Conservation (phyloP, 306 rosid species). For the Vigna radiata region DNA sequence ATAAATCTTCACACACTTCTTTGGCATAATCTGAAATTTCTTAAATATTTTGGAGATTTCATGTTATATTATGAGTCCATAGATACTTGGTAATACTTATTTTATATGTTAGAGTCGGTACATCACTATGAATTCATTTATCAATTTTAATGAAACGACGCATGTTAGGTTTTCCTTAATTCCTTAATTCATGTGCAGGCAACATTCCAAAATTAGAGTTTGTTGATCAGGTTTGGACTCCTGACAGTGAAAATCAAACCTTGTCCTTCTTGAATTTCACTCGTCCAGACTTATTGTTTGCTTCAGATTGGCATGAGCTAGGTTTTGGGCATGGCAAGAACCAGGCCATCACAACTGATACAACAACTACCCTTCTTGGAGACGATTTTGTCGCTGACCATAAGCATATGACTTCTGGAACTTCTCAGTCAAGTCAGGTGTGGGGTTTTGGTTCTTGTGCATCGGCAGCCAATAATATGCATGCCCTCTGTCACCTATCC, state of each 20-base stretch:
- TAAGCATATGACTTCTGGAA: conserved; percentile 53
- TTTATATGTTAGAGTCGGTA: conserved; percentile 13
- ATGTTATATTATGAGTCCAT: not conserved
- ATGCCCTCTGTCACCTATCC: conserved; percentile 62
- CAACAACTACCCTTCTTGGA: conserved; percentile 51
- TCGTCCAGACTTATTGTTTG: conserved; percentile 72
- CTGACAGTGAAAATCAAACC: conserved; percentile 56
- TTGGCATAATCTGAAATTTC: conserved; percentile 19
- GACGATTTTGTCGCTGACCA: conserved; percentile 64
- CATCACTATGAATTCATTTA: not conserved
- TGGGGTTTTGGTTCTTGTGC: conserved; percentile 61
- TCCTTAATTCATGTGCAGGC: conserved; percentile 54
- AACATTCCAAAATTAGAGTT: conserved; percentile 63
- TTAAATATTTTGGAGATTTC: conserved; percentile 19
- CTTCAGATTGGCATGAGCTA: conserved; percentile 69
- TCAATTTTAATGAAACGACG: conserved; percentile 3
- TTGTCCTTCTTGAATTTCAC: conserved; percentile 35
- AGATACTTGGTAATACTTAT: not conserved
- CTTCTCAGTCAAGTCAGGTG: conserved; percentile 54
- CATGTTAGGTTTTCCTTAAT: conserved; percentile 9
- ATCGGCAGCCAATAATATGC: conserved; percentile 72
- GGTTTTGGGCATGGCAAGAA: conserved; percentile 52
- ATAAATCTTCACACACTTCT: not conserved
- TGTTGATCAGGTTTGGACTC: conserved; percentile 56
- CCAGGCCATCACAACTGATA: conserved; percentile 43